A percentile compares a stretch with the other conserved stretches of the same genome.
These are phyloP conservation scores for Sclerospora graminicola DNA, from an alignment of 352 stramenopile genomes.

Conservation along the genomic window DNA sequence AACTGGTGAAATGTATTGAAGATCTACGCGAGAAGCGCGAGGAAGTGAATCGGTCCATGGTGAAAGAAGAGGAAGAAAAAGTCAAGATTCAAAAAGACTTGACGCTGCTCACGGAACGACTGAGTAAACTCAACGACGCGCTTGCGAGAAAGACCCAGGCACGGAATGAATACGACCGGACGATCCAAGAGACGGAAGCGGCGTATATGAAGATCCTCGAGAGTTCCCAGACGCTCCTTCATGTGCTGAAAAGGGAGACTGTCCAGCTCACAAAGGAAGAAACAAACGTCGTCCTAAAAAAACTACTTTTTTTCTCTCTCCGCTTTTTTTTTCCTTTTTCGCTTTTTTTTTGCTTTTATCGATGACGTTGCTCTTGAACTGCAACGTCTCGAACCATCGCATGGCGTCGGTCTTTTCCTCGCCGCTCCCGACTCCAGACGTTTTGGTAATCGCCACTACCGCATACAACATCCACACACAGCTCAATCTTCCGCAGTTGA, in stretches of 20 bases:
- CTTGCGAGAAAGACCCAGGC: too few species aligned
- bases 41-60: too few species aligned
- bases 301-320: constrained; percentile 33
- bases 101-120: too few species aligned
- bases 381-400: constrained; percentile 55
- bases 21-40: too few species aligned
- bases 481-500: constrained; percentile 58
- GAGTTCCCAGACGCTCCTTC: constrained; percentile 89
- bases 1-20: too few species aligned
- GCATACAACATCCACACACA: constrained; percentile 53
- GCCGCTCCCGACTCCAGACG: constrained; percentile 47
- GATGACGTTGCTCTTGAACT: constrained; percentile 48
- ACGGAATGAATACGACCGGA: constrained; percentile 72
- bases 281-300: too few species aligned
- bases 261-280: too few species aligned
- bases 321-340: background rate
- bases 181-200: constrained; percentile 90
- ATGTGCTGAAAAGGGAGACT: constrained; percentile 91
- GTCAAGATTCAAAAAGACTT: too few species aligned
- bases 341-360: constrained; percentile 16
- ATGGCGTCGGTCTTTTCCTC: constrained; percentile 60
- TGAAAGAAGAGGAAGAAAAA: too few species aligned
- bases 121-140: too few species aligned
- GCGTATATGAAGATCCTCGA: constrained; percentile 96
- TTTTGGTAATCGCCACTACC: too few species aligned